phyloP scores from a whole-genome alignment of 2,329 filamentous ascomycete species.

The Akanthomyces lecanii region DNA sequence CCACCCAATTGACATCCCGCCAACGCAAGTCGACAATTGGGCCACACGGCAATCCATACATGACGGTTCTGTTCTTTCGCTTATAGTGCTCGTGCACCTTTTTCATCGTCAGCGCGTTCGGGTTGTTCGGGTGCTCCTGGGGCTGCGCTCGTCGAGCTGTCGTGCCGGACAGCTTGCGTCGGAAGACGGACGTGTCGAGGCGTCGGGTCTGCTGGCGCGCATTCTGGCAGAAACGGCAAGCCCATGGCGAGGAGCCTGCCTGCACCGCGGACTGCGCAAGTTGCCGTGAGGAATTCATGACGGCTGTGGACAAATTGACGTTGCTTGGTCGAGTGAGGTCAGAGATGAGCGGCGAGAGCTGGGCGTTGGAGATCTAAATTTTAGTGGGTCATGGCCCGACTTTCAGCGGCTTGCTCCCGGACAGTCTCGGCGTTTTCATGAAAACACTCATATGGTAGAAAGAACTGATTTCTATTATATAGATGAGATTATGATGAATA shows the following conservation, averaged over 20 bases:
- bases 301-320: background rate
- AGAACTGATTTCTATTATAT: background rate
- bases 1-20: background rate
- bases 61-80: conserved; percentile 61
- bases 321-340: background rate
- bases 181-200: conserved; percentile 23
- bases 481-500: background rate
- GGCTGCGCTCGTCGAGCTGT: conserved; percentile 24
- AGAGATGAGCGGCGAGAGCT: background rate
- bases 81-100: conserved; percentile 61
- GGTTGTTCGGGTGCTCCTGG: conserved; percentile 23
- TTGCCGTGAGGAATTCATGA: conserved; percentile 39
- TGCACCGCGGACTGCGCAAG: conserved; percentile 30
- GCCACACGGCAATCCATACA: conserved; percentile 26
- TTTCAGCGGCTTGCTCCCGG: background rate
- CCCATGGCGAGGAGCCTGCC: conserved; percentile 29
- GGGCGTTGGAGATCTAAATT: conserved; percentile 1
- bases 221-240: conserved; percentile 36
- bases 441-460: background rate
- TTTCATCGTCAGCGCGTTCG: conserved; percentile 48
- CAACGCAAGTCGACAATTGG: conserved; percentile 8
- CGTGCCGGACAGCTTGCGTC: conserved; percentile 32
- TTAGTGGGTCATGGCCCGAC: conserved; percentile 16
- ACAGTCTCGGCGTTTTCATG: background rate
- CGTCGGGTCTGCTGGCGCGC: conserved; percentile 28